phyloP scores from a whole-genome alignment of 768 basidiomycete genomes.

The Suillus alpinus region DNA sequence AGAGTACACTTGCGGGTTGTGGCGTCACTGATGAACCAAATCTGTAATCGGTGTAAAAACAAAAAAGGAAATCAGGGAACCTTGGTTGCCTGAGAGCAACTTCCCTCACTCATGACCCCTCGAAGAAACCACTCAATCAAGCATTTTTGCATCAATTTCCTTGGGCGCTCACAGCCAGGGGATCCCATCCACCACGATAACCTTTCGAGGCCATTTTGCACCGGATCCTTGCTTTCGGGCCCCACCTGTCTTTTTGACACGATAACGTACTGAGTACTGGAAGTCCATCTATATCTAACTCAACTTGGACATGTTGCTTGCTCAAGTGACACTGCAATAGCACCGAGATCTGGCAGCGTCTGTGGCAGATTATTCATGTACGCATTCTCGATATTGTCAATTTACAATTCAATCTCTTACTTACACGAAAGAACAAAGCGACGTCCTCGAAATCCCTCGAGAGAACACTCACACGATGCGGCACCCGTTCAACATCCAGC shows the following conservation, averaged over 20 bases:
- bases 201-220: slow-evolving; percentile 30
- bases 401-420: neutral
- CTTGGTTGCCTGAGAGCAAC: slow-evolving; percentile 9
- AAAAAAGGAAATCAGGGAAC: slow-evolving; percentile 10
- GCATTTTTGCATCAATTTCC: slow-evolving; percentile 13
- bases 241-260: slow-evolving; percentile 15
- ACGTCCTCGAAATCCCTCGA: neutral
- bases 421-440: neutral
- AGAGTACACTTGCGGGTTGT: slow-evolving; percentile 32
- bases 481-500: slow-evolving; percentile 4
- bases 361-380: slow-evolving; percentile 15
- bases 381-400: neutral
- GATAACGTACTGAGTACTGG: slow-evolving; percentile 25
- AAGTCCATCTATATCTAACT: slow-evolving; percentile 28
- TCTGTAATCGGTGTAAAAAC: slow-evolving; percentile 10
- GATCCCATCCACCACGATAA: slow-evolving; percentile 26
- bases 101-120: neutral
- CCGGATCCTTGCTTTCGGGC: slow-evolving; percentile 24
- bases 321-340: slow-evolving; percentile 28
- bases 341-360: slow-evolving; percentile 30
- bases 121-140: slow-evolving; percentile 8
- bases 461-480: slow-evolving; percentile 7
- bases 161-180: slow-evolving; percentile 25
- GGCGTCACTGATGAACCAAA: slow-evolving; percentile 35
- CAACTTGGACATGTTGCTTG: slow-evolving; percentile 29